phyloP scores from a whole-genome alignment of 2,329 filamentous ascomycete genomes.

The Sporothrix pallida region DNA sequence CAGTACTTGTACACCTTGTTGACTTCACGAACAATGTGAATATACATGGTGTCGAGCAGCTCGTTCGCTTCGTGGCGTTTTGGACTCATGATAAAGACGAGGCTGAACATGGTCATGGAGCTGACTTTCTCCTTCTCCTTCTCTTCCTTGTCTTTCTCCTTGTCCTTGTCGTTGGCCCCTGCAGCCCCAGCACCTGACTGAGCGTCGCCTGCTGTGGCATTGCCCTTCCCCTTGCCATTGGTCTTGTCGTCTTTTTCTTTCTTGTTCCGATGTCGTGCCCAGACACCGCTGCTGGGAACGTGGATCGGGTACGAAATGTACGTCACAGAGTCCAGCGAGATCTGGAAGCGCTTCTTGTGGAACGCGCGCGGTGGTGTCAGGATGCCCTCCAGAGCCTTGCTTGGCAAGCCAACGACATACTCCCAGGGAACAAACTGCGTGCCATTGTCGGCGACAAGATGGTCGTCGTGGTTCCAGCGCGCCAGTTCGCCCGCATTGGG shows the following conservation, averaged over 20 bases:
- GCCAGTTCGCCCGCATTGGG: constrained; percentile 50
- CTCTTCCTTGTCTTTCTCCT: constrained; percentile 36
- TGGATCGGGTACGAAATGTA: constrained; percentile 86
- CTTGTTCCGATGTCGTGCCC: constrained; percentile 54
- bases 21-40: constrained; percentile 88
- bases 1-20: constrained; percentile 92
- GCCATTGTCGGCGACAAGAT: constrained; percentile 61
- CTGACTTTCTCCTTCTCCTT: constrained; percentile 66
- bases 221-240: constrained; percentile 34
- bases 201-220: constrained; percentile 40
- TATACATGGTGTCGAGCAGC: constrained; percentile 77
- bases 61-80: constrained; percentile 76
- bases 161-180: background rate
- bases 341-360: constrained; percentile 81
- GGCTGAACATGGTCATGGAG: constrained; percentile 95
- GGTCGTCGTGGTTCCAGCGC: constrained; percentile 59
- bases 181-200: constrained; percentile 38
- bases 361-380: constrained; percentile 76
- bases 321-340: constrained; percentile 78
- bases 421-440: constrained; percentile 71
- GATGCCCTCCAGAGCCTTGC: constrained; percentile 79
- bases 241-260: constrained; percentile 34
- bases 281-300: constrained; percentile 76
- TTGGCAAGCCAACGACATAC: constrained; percentile 73
- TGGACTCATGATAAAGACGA: constrained; percentile 89